Evolutionary conservation across 108 stramenopile genomes (phyloP).

Genomic region (Aurantiochytrium sp.): DNA sequence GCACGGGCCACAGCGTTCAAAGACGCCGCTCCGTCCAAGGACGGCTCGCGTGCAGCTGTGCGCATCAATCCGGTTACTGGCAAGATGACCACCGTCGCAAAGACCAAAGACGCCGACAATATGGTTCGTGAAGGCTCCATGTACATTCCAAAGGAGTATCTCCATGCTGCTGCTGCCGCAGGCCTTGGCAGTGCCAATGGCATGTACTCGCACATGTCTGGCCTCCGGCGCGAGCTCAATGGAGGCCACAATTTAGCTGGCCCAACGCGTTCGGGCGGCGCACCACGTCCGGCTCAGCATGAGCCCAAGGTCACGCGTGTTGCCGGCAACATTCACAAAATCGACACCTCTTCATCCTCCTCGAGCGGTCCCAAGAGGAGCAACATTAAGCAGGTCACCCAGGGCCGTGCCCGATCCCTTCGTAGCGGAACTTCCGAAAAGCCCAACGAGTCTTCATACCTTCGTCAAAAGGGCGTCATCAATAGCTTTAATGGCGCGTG

Average conservation of each 20-base stretch:
- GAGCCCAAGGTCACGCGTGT: neutral
- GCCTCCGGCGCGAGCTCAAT: neutral
- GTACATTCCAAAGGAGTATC: conserved; percentile 1
- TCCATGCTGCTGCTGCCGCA: neutral
- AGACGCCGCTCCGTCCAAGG: neutral
- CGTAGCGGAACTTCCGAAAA: neutral
- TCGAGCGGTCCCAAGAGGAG: neutral
- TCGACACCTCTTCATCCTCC: neutral
- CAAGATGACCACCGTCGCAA: neutral
- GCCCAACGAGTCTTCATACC: conserved; percentile 8
- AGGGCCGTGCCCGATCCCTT: neutral
- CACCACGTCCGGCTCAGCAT: neutral
- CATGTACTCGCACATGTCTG: neutral
- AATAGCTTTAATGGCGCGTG: neutral
- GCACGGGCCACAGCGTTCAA: neutral
- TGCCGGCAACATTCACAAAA: neutral
- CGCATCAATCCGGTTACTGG: neutral
- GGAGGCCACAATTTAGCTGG: neutral
- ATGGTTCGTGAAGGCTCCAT: conserved; percentile 17
- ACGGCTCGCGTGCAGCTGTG: neutral
- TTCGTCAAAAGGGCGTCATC: conserved; percentile 7
- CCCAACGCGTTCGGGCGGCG: neutral
- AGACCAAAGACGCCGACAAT: neutral
- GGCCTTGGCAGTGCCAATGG: conserved; percentile 2
- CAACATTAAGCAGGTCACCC: neutral